phyloP scores from a whole-genome alignment of 257 asterid species.

The Dorcoceras hygrometricum region DNA sequence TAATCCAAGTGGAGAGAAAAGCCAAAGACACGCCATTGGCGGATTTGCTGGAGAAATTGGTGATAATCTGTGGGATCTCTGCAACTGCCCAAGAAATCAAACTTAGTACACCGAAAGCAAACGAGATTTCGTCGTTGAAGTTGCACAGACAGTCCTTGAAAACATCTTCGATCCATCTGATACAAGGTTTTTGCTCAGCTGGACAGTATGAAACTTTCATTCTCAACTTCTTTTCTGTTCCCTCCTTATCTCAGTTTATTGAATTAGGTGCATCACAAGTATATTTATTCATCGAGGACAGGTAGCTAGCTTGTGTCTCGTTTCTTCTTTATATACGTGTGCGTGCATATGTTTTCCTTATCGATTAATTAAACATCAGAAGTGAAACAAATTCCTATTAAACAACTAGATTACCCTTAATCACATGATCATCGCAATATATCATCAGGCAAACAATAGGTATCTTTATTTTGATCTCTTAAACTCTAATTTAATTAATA shows the following conservation, averaged over 20 bases:
- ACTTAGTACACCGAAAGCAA: conserved; percentile 47
- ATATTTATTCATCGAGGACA: no score
- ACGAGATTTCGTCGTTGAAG: conserved; percentile 43
- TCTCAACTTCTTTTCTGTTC: background rate
- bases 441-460: no score
- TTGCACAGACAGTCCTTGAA: conserved; percentile 52
- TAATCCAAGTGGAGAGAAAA: conserved; percentile 54
- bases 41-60: conserved; percentile 48
- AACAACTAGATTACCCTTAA: no score
- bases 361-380: no score
- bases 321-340: no score
- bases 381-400: background rate
- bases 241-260: no score
- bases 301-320: no score
- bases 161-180: conserved; percentile 34
- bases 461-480: no score
- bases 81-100: conserved; percentile 52
- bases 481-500: no score
- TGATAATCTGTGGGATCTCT: conserved; percentile 59
- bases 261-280: no score
- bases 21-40: conserved; percentile 54
- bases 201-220: conserved; percentile 22
- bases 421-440: no score
- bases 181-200: conserved; percentile 29
- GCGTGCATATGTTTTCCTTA: no score